Evolutionary conservation across 371 early-diverging fungal species (phyloP), one percentile per base, ranked within the genome.

Genomic region (Nematocida sp.): DNA sequence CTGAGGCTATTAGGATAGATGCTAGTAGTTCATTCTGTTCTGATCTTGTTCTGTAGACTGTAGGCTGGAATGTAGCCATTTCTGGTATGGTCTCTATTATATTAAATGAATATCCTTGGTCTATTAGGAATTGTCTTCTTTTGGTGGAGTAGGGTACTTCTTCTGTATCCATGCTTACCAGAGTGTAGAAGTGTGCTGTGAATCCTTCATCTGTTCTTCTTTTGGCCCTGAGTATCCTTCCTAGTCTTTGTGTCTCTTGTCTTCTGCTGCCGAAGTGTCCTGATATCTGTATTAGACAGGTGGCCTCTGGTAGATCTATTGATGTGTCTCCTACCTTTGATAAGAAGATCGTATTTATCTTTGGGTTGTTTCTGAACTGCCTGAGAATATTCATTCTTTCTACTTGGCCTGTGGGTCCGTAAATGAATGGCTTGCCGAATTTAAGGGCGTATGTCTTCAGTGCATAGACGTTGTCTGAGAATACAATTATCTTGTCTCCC

Each of bases 271-370:
- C 99, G 83, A 91, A 99, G 79, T 99, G 99, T 1, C 92, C 90
- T 5, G 94, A 94, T 1, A 99, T 94, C 81, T 99, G 88, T 78
- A 99, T 97, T 65, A 99, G 84, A 77, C 95, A 94, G 0, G 94
- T 95, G 0, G 99, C 99, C 80, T 98, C 98, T 17, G 99, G 99
- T 43, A 99, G 81, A 86, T 99, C 98, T 34, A 99, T 91, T 46
- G 94, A 94, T 2, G 99, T 99, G 82, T 99, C 99, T 79, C 99
- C 99, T 52, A 93, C 94, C 84, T 97, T 98, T 63, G 93, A 92
- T 31, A 99, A 82, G 79, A 99, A 96, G 49, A 98, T 90, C 2
- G 96, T 95, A 82, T 90, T 94, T 67, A 92, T 84, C 27, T 85
- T 81, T 3, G 95, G 91, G 81, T 95, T 93, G 79, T 90, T 87